Evolutionary conservation across 192 early-diverging fungal genomes (phyloP).

Genomic region (Entomortierella chlamydospora): DNA sequence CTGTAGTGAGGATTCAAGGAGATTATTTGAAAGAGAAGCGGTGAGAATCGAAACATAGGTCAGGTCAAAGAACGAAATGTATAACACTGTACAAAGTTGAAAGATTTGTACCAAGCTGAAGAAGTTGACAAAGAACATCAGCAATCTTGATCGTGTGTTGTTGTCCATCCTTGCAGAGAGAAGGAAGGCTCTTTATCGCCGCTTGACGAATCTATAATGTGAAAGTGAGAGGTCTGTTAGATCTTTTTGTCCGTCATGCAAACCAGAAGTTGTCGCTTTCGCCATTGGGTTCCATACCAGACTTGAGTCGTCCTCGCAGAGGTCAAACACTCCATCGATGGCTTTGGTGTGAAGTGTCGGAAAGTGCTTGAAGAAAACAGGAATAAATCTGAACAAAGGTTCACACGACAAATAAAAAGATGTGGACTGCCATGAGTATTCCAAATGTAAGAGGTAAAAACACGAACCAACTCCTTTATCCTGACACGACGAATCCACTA

Average conservation of each 20-base stretch:
- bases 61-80: neutral
- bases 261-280: neutral
- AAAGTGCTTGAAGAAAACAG: constrained; percentile 49
- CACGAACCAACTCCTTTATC: too few relatives aligned
- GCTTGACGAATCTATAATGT: constrained; percentile 34
- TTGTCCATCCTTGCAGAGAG: constrained; percentile 40
- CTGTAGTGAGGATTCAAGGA: constrained; percentile 7
- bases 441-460: too few relatives aligned
- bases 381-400: constrained; percentile 39
- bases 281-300: constrained; percentile 12
- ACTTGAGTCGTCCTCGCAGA: constrained; percentile 50
- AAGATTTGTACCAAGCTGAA: constrained; percentile 51
- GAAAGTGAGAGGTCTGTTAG: neutral
- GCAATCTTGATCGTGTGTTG: constrained; percentile 54
- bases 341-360: constrained; percentile 44
- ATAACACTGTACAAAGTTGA: neutral
- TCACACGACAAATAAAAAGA: neutral
- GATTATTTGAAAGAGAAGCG: neutral
- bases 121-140: constrained; percentile 51
- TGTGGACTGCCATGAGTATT: too few relatives aligned
- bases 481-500: neutral
- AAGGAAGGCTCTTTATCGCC: constrained; percentile 49
- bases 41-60: neutral
- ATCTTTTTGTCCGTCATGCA: neutral
- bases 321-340: constrained; percentile 52